phyloP scores from a whole-genome alignment of 352 stramenopile species.

The Globisporangium acanthophoron region DNA sequence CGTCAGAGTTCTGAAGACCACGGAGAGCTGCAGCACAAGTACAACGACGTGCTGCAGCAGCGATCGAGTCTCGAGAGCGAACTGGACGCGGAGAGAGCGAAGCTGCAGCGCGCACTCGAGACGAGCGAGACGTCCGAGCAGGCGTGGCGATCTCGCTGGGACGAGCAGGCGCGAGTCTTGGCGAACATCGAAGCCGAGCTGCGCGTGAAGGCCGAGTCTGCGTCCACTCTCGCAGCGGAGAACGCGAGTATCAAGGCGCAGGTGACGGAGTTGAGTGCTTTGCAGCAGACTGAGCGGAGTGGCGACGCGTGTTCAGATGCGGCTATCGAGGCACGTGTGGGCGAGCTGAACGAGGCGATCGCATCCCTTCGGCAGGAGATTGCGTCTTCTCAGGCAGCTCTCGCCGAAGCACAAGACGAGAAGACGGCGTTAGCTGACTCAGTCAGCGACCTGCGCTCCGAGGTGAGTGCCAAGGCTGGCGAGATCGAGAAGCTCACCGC shows the following conservation, averaged over 20 bases:
- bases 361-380: not conserved
- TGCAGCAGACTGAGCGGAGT: not conserved
- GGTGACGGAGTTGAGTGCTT: not conserved
- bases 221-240: conserved; percentile 3
- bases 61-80: conserved; percentile 10
- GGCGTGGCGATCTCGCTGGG: conserved; percentile 12
- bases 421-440: not conserved
- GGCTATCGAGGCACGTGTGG: not conserved
- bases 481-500: conserved; percentile 6
- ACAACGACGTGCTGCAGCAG: conserved; percentile 17
- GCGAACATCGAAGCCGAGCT: conserved; percentile 1
- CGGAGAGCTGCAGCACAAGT: conserved; percentile 17
- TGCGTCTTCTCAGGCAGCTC: not conserved
- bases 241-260: conserved; percentile 6
- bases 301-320: not conserved
- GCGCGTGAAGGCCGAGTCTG: conserved; percentile 1
- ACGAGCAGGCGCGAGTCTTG: conserved; percentile 6
- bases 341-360: not conserved
- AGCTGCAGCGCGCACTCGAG: conserved; percentile 16
- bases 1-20: not conserved
- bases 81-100: conserved; percentile 10
- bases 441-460: not conserved
- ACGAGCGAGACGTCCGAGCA: conserved; percentile 7
- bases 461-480: not conserved
- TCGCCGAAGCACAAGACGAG: not conserved